Evolutionary conservation across 1,139 yeast species (phyloP).

Genomic region (Suhomyces bolitotheri): DNA sequence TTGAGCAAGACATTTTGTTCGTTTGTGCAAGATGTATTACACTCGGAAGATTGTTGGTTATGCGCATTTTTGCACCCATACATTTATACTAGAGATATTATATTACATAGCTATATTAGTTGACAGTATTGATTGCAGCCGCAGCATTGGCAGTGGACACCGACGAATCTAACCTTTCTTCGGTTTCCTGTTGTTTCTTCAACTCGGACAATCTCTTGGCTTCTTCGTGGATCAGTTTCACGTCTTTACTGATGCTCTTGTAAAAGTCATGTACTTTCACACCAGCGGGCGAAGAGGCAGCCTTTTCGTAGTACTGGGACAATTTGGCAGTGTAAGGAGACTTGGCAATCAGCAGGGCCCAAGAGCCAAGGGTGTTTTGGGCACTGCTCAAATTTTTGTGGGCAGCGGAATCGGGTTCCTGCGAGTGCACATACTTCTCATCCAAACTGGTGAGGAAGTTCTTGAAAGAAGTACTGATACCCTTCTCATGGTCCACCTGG

Average conservation of each 20-base stretch:
- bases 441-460: constrained; percentile 57
- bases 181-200: constrained; percentile 36
- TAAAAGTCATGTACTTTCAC: constrained; percentile 54
- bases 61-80: no score
- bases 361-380: constrained; percentile 14
- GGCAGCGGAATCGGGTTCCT: constrained; percentile 40
- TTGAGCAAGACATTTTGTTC: no score
- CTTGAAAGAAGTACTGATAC: constrained; percentile 58
- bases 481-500: constrained; percentile 64
- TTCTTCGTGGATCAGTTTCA: constrained; percentile 65
- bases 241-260: constrained; percentile 55
- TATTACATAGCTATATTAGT: no score
- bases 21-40: no score
- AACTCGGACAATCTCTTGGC: constrained; percentile 69
- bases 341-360: constrained; percentile 14
- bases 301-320: constrained; percentile 51
- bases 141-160: constrained; percentile 11
- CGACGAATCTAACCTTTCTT: constrained; percentile 6
- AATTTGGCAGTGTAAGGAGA: constrained; percentile 30
- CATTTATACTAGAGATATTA: no score
- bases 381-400: constrained; percentile 19
- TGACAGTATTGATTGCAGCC: constrained; percentile 10
- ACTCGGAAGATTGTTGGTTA: no score
- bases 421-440: constrained; percentile 58
- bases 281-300: constrained; percentile 47